A percentile compares a stretch with the other conserved stretches of the same genome.
Conservation (phyloP, 2,329 filamentous ascomycete genomes). For the Sporothrix humicola region DNA sequence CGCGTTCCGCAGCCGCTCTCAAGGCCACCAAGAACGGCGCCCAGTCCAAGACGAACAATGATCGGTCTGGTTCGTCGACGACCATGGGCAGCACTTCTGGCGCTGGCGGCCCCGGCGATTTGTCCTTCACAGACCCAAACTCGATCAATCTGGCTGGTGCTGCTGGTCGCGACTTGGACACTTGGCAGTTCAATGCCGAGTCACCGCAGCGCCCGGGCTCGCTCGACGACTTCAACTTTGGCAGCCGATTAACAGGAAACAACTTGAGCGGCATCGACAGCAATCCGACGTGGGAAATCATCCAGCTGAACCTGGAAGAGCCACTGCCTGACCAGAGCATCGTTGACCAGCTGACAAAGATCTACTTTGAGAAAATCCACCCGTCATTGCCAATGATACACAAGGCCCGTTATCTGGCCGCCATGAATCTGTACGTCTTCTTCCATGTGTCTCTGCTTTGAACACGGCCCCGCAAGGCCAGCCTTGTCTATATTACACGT, state of each 20-base stretch:
- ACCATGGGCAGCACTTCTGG: constrained; percentile 10
- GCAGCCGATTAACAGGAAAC: constrained; percentile 53
- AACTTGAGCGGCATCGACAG: constrained; percentile 56
- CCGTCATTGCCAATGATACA: constrained; percentile 88
- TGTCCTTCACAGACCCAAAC: constrained; percentile 52
- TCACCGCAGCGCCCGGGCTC: constrained; percentile 55
- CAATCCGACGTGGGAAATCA: constrained; percentile 80
- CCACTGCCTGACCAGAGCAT: constrained; percentile 64
- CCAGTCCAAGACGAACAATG: constrained; percentile 1
- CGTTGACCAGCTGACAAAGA: constrained; percentile 84
- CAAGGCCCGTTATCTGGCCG: constrained; percentile 81
- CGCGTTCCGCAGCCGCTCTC: constrained; percentile 45
- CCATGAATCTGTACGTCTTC: constrained; percentile 74
- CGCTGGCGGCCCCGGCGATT: constrained; percentile 45
- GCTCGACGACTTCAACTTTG: constrained; percentile 66
- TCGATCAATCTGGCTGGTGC: constrained; percentile 51
- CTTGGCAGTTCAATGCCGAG: constrained; percentile 61
- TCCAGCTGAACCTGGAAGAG: constrained; percentile 64
- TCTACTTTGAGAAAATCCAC: constrained; percentile 91
- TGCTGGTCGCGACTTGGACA: constrained; percentile 57
- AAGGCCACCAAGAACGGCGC: constrained; percentile 41
- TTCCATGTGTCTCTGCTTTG: neutral
- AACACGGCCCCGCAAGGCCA: neutral
- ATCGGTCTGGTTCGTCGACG: constrained; percentile 12
- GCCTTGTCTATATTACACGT: neutral